These are phyloP conservation scores for Nepenthes alata DNA, from an alignment of 179 eudicot genomes.

Conservation along the genomic window DNA sequence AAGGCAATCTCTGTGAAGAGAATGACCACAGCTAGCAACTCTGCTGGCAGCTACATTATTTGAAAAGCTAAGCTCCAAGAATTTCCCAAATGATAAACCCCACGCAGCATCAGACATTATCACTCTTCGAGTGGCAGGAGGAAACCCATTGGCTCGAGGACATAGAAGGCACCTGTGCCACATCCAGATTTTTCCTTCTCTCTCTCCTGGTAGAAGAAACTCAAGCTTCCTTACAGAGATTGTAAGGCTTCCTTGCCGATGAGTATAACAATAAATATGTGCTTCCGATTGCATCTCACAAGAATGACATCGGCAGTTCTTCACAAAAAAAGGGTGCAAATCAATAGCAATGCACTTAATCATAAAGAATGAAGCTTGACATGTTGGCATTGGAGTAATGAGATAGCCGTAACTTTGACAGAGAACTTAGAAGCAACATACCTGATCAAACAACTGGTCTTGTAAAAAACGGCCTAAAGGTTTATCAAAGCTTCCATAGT, in stretches of 20 bases:
- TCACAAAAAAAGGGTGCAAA: slow-evolving; percentile 7
- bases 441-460: slow-evolving; percentile 35
- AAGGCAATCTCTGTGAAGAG: slow-evolving; percentile 45
- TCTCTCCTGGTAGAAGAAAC: slow-evolving; percentile 24
- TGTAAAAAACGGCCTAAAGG: slow-evolving; percentile 39
- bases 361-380: neutral
- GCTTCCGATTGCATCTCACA: slow-evolving; percentile 44
- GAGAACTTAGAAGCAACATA: slow-evolving; percentile 2
- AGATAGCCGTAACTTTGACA: neutral
- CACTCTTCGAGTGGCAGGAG: slow-evolving; percentile 39
- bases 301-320: slow-evolving; percentile 29
- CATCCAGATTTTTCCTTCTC: slow-evolving; percentile 44
- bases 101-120: slow-evolving; percentile 52
- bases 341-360: neutral
- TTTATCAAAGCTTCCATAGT: slow-evolving; percentile 43
- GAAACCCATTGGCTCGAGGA: slow-evolving; percentile 31
- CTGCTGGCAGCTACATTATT: slow-evolving; percentile 38
- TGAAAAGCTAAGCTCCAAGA: slow-evolving; percentile 46
- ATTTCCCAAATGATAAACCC: slow-evolving; percentile 49
- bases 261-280: slow-evolving; percentile 41
- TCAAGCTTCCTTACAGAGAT: slow-evolving; percentile 45
- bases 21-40: slow-evolving; percentile 46
- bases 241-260: slow-evolving; percentile 42
- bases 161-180: slow-evolving; percentile 52
- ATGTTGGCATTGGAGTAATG: neutral